These are phyloP conservation scores for Metschnikowia lunata DNA, from an alignment of 805 yeast species.

Conservation along the genomic window DNA sequence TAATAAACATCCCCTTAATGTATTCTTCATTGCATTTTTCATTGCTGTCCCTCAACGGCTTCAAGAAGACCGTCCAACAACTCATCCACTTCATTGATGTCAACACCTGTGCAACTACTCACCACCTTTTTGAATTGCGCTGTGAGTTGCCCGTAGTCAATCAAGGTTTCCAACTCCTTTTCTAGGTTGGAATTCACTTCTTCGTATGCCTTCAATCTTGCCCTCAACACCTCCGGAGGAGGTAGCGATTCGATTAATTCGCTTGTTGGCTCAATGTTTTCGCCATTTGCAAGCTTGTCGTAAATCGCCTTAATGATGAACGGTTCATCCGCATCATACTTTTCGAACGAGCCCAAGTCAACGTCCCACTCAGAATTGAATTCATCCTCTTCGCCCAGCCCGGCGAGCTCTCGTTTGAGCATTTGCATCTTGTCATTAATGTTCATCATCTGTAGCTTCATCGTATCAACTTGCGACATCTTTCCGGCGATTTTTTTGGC, in stretches of 20 bases:
- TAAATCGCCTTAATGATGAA: slow-evolving; percentile 64
- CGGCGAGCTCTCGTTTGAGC: slow-evolving; percentile 19
- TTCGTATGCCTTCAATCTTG: slow-evolving; percentile 76
- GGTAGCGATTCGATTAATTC: slow-evolving; percentile 38
- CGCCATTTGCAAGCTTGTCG: slow-evolving; percentile 40
- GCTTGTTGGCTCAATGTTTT: slow-evolving; percentile 24
- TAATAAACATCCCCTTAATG: slow-evolving; percentile 25
- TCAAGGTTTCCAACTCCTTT: slow-evolving; percentile 48
- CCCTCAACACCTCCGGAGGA: slow-evolving; percentile 50
- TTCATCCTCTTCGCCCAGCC: slow-evolving; percentile 19
- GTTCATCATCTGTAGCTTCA: slow-evolving; percentile 45
- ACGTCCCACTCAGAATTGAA: slow-evolving; percentile 46
- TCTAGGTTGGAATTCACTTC: slow-evolving; percentile 59
- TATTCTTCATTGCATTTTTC: slow-evolving; percentile 23
- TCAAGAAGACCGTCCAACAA: slow-evolving; percentile 79
- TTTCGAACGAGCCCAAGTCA: slow-evolving; percentile 56
- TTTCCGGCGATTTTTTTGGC: slow-evolving; percentile 35
- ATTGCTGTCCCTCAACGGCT: slow-evolving; percentile 75
- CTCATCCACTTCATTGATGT: slow-evolving; percentile 71
- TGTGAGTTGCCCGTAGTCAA: slow-evolving; percentile 38
- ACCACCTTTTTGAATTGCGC: slow-evolving; percentile 83
- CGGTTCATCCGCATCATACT: slow-evolving; percentile 90
- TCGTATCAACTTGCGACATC: slow-evolving; percentile 42
- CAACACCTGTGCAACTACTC: slow-evolving; percentile 85
- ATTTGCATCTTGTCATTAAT: slow-evolving; percentile 33